Evolutionary conservation across 257 asterid genomes (phyloP), one percentile per base, ranked within the genome.

Genomic region (Buddleja alternifolia): DNA sequence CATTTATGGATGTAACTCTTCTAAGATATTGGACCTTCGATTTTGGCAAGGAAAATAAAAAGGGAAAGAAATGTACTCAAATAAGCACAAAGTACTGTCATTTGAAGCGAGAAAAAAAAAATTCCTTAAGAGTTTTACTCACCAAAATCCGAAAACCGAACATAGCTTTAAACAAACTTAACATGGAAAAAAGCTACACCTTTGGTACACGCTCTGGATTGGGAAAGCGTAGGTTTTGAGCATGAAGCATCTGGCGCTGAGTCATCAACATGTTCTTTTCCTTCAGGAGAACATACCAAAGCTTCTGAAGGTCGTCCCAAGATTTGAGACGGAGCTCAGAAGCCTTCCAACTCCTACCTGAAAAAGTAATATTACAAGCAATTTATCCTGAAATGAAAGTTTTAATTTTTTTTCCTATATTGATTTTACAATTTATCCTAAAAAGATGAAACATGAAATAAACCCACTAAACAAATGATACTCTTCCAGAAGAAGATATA

Each of bases 261-360:
- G 92, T 84, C 96, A 90, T 86, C 84, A 93, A 79, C 95, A 88
- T 86, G 83, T 88, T 93, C 79, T 88, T 90, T 75, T 90, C 96
- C 88, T 85, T 88, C 55, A 90, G 76, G 69, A 93, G 92, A 64
- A 93, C 96, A 76, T 78, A 85, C 97, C 97, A 93, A 7, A 93
- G 89, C 86, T 90, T 92, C 55, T 90, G 83, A 70, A 93, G 96
- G 80, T 93, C 97, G 76, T 93, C 97, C 99, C 99, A 93, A 16
- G 97, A 90, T 85, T 90, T 90, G 60, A 93, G 91, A 72, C 96
- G 96, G 73, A 93, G 84, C 72, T 93, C 97, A 73, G 90, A 66
- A 70, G 99, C 97, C 83, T 93, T 93, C 97, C 97, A 93, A 64
- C 99, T 66, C 77, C 96, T 80, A 77, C 97, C 97, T 93, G 59